Base-by-base conservation (phyloP, 139 green algal genomes). In the Chlorella sp. region DNA sequence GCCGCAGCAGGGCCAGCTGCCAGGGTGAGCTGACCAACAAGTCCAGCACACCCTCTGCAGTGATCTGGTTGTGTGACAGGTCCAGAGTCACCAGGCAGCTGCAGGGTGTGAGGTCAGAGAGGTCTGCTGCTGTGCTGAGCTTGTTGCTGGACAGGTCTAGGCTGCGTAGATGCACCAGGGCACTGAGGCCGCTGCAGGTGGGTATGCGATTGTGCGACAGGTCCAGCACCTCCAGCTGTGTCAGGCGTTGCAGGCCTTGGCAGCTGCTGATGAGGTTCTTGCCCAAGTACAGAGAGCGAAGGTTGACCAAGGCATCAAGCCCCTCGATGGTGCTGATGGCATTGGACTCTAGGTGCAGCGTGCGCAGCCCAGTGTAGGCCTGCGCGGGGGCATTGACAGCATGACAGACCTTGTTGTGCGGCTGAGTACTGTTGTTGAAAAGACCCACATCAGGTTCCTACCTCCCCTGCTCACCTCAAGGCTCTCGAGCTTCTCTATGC, bases 311-410 rank as follows among this genome's bases (percentile, higher is more conserved):
- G 0, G 62, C 32, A 1, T 87, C 69, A 5, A 94, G 64, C 27
- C 79, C 77, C 50, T 91, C 77, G 23, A 94, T 88, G 6, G 69
- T 51, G 5, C 70, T 63, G 36, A 94, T 90, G 3, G 84, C 83
- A 76, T 94, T 94, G 67, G 80, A 75, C 61, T 92, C 84, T 27
- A 94, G 75, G 80, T 94, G 92, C 30, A 94, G 75, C 0, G 87
- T 87, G 17, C 78, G 85, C 2, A 94, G 73, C 2, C 89, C 89
- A 3, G 85, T 90, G 82, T 91, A 94, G 0, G 76, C 89, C 86
- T 93, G 73, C n/a, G n/a, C 10, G 22, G 35, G 42, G 42, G 17
- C 42, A 55, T 17, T 32, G 49, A 6, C 10, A 2, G 33, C 29
- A 55, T 60, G 42, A 10, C 42, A 26, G 10, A 17, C 17, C 17